Percentiles rank a stretch among this genome's conserved stretches.
Conservation (phyloP, 176 grass and related monocot species). For the Hordeum marinum region DNA sequence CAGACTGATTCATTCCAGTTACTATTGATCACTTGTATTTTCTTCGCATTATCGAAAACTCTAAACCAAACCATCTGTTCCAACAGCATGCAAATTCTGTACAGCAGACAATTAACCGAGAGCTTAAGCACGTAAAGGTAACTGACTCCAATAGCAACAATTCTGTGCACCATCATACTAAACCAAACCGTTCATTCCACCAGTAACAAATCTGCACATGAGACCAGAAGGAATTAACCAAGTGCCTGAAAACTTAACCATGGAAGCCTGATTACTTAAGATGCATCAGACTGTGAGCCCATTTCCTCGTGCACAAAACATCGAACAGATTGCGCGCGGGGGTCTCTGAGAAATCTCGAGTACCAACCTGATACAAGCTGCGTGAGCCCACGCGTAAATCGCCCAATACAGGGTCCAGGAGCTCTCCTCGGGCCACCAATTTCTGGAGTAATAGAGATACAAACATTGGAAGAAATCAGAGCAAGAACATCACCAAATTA, state of each 20-base stretch:
- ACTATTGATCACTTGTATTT: not conserved
- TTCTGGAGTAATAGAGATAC: not conserved
- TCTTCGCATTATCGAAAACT: not conserved
- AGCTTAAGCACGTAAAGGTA: not conserved
- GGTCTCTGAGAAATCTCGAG: not conserved
- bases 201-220: slow-evolving; percentile 1
- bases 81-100: not conserved
- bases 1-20: not conserved
- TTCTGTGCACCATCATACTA: slow-evolving; percentile 9
- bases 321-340: not conserved
- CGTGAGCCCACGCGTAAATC: slow-evolving; percentile 9
- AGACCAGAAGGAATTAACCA: slow-evolving; percentile 23
- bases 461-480: not conserved
- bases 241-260: not conserved
- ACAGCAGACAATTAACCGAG: not conserved
- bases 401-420: not conserved
- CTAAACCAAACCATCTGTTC: not conserved
- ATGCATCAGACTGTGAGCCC: not conserved
- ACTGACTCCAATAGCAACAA: not conserved
- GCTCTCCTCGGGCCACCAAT: not conserved
- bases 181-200: slow-evolving; percentile 18
- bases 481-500: not conserved
- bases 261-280: not conserved
- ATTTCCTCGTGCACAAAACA: not conserved
- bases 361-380: not conserved